A percentile compares a stretch with the other conserved stretches of the same genome.
phyloP scores from a whole-genome alignment of 306 rosid species.

The Trichosanthes truncata region DNA sequence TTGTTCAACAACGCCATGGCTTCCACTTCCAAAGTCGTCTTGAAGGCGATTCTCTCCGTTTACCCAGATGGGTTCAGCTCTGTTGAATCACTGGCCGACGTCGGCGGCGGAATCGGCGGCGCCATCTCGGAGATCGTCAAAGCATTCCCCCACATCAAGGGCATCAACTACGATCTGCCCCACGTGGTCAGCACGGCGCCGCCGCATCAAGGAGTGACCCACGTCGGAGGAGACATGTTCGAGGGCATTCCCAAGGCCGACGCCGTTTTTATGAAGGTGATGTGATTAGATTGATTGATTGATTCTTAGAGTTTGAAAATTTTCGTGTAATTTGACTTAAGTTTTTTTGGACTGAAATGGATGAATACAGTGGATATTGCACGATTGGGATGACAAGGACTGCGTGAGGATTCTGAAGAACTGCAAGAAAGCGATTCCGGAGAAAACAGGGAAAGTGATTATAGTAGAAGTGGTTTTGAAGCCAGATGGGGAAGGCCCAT shows the following conservation, averaged over 20 bases:
- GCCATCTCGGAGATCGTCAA: constrained; percentile 18
- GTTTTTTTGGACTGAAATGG: not conserved
- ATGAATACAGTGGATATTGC: constrained; percentile 11
- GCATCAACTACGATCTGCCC: constrained; percentile 20
- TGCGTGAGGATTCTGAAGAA: constrained; percentile 42
- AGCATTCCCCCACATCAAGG: constrained; percentile 14
- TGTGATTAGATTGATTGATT: not conserved
- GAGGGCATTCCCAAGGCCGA: constrained; percentile 16
- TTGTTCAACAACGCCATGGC: constrained; percentile 22
- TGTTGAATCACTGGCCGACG: constrained; percentile 6
- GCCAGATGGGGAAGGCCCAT: constrained; percentile 26
- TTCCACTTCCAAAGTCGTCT: constrained; percentile 4
- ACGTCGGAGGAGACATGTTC: constrained; percentile 23
- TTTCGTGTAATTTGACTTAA: not conserved
- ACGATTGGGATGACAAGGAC: constrained; percentile 25
- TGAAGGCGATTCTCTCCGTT: constrained; percentile 6
- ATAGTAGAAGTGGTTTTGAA: constrained; percentile 36
- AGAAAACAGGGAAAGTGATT: constrained; percentile 36
- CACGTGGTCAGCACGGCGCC: constrained; percentile 15
- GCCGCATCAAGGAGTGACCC: constrained; percentile 7
- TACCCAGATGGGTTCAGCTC: constrained; percentile 17
- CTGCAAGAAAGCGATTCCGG: constrained; percentile 38
- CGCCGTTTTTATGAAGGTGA: constrained; percentile 18
- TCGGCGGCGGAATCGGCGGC: constrained; percentile 17
- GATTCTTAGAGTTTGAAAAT: not conserved